phyloP scores from a whole-genome alignment of 495 filamentous ascomycete species.

The Penicillium manginii region DNA sequence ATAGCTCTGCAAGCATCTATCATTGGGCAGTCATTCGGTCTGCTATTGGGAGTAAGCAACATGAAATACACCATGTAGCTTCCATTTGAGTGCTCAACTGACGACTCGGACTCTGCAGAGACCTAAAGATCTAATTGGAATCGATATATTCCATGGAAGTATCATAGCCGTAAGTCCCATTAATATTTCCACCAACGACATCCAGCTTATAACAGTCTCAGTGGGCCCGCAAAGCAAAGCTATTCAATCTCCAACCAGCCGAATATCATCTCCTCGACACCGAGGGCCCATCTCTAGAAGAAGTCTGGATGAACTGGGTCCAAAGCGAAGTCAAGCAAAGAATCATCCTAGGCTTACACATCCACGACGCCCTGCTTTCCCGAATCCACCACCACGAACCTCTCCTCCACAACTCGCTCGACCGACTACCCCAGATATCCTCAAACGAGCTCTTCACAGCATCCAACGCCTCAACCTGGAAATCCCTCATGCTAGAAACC shows the following conservation, averaged over 20 bases:
- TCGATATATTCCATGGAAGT: conserved; percentile 41
- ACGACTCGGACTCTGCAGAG: conserved; percentile 10
- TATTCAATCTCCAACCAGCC: conserved; percentile 6
- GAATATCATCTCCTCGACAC: conserved; percentile 9
- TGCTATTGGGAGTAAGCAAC: conserved; percentile 32
- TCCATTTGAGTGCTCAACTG: no score
- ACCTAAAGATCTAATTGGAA: conserved; percentile 29
- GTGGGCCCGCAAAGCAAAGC: conserved; percentile 28
- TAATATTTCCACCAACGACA: background rate
- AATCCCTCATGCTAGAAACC: conserved; percentile 12
- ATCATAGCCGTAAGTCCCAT: conserved; percentile 25
- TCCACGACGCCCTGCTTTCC: conserved; percentile 36
- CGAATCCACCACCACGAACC: conserved; percentile 36
- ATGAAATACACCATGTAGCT: no score
- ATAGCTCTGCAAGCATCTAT: conserved; percentile 37
- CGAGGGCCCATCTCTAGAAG: conserved; percentile 20
- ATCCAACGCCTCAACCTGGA: conserved; percentile 33
- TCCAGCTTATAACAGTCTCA: background rate
- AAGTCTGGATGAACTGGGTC: conserved; percentile 20
- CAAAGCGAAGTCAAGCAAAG: conserved; percentile 22
- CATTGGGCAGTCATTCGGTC: conserved; percentile 41
- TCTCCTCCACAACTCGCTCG: conserved; percentile 21
- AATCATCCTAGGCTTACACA: conserved; percentile 26
- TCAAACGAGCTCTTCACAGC: conserved; percentile 33
- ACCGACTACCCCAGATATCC: conserved; percentile 21